Percentiles rank a stretch among this genome's conserved stretches.
These are phyloP conservation scores for Ordospora pajunii DNA, from an alignment of 371 early-diverging fungal genomes.

Conservation along the genomic window DNA sequence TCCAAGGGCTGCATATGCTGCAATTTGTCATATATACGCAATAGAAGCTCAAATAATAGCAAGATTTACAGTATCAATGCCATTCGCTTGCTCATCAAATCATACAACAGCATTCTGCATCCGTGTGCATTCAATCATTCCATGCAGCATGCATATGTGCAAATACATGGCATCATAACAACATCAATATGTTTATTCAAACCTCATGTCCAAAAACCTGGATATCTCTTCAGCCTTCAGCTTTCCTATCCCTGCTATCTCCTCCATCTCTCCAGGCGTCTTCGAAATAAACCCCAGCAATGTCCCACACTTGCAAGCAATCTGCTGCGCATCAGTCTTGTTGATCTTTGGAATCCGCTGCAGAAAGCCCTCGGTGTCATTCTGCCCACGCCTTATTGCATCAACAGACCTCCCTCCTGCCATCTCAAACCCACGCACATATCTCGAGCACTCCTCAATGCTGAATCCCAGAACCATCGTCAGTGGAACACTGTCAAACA, in stretches of 20 bases:
- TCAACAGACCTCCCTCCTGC: slow-evolving; percentile 25
- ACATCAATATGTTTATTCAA: slow-evolving; percentile 11
- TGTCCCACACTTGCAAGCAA: slow-evolving; percentile 7
- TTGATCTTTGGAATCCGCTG: slow-evolving; percentile 39
- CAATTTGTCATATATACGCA: neutral
- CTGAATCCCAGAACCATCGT: slow-evolving; percentile 42
- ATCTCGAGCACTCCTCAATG: slow-evolving; percentile 51
- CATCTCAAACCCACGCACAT: slow-evolving; percentile 44
- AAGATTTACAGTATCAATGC: neutral
- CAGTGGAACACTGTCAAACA: slow-evolving; percentile 11
- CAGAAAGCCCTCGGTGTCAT: slow-evolving; percentile 37
- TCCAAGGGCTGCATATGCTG: slow-evolving; percentile 22
- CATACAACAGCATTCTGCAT: neutral
- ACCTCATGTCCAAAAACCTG: slow-evolving; percentile 32
- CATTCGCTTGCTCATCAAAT: too few relatives aligned
- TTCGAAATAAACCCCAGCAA: slow-evolving; percentile 25
- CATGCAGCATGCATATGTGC: too few relatives aligned
- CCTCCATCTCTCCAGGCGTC: slow-evolving; percentile 4
- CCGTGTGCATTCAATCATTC: neutral
- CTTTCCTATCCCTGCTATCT: slow-evolving; percentile 30
- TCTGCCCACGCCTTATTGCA: slow-evolving; percentile 32
- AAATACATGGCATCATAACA: too few relatives aligned
- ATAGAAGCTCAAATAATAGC: neutral
- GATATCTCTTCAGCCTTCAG: slow-evolving; percentile 12
- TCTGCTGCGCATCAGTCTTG: slow-evolving; percentile 21